phyloP scores from a whole-genome alignment of 169 alveolate genomes.

The Pseudocohnilembus persalinus region DNA sequence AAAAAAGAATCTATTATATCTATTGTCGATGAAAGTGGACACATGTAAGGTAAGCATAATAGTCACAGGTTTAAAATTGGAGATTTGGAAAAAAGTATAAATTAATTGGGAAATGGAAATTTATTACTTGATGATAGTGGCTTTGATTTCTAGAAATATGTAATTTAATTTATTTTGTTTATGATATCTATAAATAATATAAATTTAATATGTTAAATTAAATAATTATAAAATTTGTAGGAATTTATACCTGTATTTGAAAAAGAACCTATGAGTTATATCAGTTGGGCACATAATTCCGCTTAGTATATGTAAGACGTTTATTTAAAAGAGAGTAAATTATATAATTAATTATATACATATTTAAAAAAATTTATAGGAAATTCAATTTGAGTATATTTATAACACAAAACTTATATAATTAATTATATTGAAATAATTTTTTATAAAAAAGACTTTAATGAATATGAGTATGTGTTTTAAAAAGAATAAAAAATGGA shows the following conservation, averaged over 20 bases:
- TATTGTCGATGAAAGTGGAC: too few species aligned
- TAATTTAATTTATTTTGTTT: too few species aligned
- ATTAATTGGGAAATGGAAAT: background rate
- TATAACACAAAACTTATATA: background rate
- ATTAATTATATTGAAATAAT: background rate
- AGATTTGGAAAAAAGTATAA: too few species aligned
- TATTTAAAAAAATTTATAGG: slow-evolving; percentile 12
- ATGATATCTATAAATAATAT: too few species aligned
- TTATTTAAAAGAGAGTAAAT: slow-evolving; percentile 33
- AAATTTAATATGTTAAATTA: background rate
- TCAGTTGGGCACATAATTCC: slow-evolving; percentile 24
- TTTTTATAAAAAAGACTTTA: background rate
- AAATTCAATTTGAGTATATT: too few species aligned
- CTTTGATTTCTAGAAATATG: background rate
- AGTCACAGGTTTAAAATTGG: too few species aligned
- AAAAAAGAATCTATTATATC: too few species aligned
- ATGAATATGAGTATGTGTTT: slow-evolving; percentile 4
- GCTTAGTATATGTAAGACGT: slow-evolving; percentile 14
- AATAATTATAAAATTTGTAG: background rate
- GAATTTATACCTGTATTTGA: slow-evolving; percentile 27
- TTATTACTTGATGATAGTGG: background rate
- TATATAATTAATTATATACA: background rate
- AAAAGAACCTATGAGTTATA: slow-evolving; percentile 18
- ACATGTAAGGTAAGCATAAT: too few species aligned
- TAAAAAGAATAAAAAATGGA: too few species aligned